A percentile compares a stretch with the other conserved stretches of the same genome.
Conservation (phyloP, 1,139 yeast species). For the Geotrichum citri-aurantii region DNA sequence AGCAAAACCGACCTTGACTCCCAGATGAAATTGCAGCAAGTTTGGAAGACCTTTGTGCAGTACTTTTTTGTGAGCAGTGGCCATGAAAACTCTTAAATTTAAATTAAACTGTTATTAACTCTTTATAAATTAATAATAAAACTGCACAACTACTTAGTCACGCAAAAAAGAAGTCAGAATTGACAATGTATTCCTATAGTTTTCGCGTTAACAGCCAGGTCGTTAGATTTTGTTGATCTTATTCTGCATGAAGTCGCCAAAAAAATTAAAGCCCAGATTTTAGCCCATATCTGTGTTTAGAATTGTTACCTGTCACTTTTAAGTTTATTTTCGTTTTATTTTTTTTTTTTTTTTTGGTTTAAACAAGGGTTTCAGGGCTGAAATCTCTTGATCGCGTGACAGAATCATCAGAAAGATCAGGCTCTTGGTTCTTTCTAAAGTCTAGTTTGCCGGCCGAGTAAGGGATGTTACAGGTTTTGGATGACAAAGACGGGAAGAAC, state of each 20-base stretch:
- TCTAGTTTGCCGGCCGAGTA: not conserved
- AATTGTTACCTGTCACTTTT: too few species aligned
- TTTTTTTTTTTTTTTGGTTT: not conserved
- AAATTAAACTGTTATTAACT: too few species aligned
- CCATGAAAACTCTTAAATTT: conserved; percentile 27
- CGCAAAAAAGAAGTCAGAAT: too few species aligned
- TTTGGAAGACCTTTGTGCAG: conserved; percentile 40
- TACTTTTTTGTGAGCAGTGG: conserved; percentile 61
- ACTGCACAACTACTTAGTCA: too few species aligned
- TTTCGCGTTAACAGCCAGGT: too few species aligned
- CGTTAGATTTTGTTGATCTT: too few species aligned
- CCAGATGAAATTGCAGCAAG: conserved; percentile 16
- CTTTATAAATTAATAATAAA: too few species aligned
- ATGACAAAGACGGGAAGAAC: conserved; percentile 16
- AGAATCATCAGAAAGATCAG: not conserved
- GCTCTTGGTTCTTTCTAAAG: not conserved
- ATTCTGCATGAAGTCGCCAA: too few species aligned
- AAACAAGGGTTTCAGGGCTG: not conserved
- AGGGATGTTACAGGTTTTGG: conserved; percentile 10
- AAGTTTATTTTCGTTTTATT: not conserved
- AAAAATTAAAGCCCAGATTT: too few species aligned
- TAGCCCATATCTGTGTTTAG: too few species aligned
- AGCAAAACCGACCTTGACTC: conserved; percentile 6
- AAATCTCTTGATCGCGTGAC: not conserved
- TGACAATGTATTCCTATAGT: too few species aligned